Evolutionary conservation across 768 basidiomycete species (phyloP), one percentile per base, ranked within the genome.

Genomic region (Boletellus ananiceps): DNA sequence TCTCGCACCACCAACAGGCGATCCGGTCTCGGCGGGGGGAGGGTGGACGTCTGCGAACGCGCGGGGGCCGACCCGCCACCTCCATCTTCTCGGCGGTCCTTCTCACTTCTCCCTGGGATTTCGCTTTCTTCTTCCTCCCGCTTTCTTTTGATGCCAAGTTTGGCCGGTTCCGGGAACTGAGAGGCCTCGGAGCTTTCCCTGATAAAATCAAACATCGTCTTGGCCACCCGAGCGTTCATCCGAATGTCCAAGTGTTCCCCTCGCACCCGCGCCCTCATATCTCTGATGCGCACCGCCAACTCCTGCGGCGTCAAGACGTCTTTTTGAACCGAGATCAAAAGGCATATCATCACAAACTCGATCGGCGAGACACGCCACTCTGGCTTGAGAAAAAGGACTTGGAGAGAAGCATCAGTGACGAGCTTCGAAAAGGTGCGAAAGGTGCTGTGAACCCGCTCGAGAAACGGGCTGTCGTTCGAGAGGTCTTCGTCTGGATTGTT

Each of bases 181-280:
- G 62, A 53, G 2, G 38, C 1, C 0, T 11, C 15, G 1, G 40
- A 1, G 46, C 62, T 46, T 0, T 66, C 66, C 40, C 62, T 60
- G 51, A 88, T 71, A 54, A 80, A 85, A 8, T 73, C 71, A 8
- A 80, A 59, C 68, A 88, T 66, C 5, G 75, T 73, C 67, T 74
- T 80, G 55, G 74, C 69, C 25, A 86, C 80, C 7, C 77, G 71
- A 2, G 58, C 55, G 52, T 90, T 90, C 71, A 80, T 73, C 47
- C 86, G 74, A 27, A 91, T 78, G 63, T 90, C 88, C 18, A 72
- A 63, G 57, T 88, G 82, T 29, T 64, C 63, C 33, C 55, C 50
- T 25, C 88, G 66, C n/a, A 87, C 78, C 18, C 75, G 63, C 5
- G 54, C 56, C 27, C 88, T 71, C 80, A 91, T 79, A 14, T 64